These are phyloP conservation scores for Dactylorhiza incarnata DNA, from an alignment of 106 monocot genomes.

Conservation along the genomic window DNA sequence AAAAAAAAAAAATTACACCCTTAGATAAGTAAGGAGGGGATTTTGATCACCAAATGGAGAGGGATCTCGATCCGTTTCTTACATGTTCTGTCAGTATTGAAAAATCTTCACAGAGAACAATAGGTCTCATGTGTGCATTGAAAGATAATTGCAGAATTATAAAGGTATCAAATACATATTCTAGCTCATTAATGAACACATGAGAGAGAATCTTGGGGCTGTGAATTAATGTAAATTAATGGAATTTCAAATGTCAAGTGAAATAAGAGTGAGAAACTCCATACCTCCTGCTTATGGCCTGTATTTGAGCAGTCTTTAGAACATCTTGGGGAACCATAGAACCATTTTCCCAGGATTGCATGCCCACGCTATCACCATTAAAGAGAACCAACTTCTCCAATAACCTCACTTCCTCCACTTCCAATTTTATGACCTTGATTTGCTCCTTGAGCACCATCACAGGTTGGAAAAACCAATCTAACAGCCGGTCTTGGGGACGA, in stretches of 20 bases:
- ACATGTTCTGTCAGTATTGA: too few species aligned
- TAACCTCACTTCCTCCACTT: slow-evolving; percentile 60
- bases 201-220: not conserved
- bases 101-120: too few species aligned
- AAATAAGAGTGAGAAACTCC: not conserved
- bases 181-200: not conserved
- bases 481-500: slow-evolving; percentile 59
- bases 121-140: too few species aligned
- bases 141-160: too few species aligned
- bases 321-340: slow-evolving; percentile 42
- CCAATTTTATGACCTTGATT: slow-evolving; percentile 54
- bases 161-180: too few species aligned
- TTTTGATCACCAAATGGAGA: too few species aligned
- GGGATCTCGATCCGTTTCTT: too few species aligned
- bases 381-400: slow-evolving; percentile 74
- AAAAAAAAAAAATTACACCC: too few species aligned
- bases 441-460: slow-evolving; percentile 87
- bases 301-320: slow-evolving; percentile 66
- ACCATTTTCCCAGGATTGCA: slow-evolving; percentile 51
- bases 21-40: too few species aligned
- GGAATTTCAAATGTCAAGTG: not conserved
- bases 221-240: not conserved
- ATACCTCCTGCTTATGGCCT: slow-evolving; percentile 89
- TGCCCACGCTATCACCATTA: slow-evolving; percentile 25
- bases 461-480: slow-evolving; percentile 95